Percentiles rank a stretch among this genome's conserved stretches.
These are phyloP conservation scores for Cadophora sp. DNA, from an alignment of 2,329 filamentous ascomycete species.

Conservation along the genomic window DNA sequence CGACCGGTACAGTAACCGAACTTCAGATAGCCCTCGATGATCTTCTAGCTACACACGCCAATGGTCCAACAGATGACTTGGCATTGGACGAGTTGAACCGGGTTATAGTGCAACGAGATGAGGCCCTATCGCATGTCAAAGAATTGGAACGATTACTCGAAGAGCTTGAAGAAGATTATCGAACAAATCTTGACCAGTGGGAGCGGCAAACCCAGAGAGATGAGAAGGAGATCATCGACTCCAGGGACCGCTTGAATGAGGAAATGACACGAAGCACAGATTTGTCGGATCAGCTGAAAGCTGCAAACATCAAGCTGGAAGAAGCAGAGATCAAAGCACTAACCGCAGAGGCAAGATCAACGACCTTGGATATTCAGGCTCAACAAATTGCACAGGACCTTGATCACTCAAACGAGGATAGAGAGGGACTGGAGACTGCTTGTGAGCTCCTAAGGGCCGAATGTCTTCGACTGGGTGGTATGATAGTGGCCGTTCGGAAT, in stretches of 20 bases:
- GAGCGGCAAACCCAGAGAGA: conserved; percentile 13
- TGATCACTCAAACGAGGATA: not conserved
- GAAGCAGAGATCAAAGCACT: not conserved
- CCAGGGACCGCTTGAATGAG: not conserved
- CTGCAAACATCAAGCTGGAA: not conserved
- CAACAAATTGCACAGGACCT: conserved; percentile 4
- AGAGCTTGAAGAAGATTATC: conserved; percentile 16
- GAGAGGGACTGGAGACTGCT: conserved; percentile 1
- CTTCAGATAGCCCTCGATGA: conserved; percentile 7
- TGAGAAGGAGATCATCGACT: not conserved
- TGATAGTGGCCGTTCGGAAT: not conserved
- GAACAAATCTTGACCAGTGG: conserved; percentile 18
- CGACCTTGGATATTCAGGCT: not conserved
- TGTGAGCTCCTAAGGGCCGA: not conserved
- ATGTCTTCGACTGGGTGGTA: not conserved
- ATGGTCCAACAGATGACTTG: not conserved
- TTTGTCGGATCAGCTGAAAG: not conserved
- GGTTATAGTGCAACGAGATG: conserved; percentile 10
- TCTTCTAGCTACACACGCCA: not conserved
- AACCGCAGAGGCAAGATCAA: conserved; percentile 3
- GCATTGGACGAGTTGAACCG: not conserved
- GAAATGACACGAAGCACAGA: not conserved
- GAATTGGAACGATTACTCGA: not conserved
- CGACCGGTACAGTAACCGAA: not conserved
- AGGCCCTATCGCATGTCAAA: conserved; percentile 3